These are phyloP conservation scores for Botryotinia convoluta DNA, from an alignment of 2,329 filamentous ascomycete genomes.

Conservation along the genomic window DNA sequence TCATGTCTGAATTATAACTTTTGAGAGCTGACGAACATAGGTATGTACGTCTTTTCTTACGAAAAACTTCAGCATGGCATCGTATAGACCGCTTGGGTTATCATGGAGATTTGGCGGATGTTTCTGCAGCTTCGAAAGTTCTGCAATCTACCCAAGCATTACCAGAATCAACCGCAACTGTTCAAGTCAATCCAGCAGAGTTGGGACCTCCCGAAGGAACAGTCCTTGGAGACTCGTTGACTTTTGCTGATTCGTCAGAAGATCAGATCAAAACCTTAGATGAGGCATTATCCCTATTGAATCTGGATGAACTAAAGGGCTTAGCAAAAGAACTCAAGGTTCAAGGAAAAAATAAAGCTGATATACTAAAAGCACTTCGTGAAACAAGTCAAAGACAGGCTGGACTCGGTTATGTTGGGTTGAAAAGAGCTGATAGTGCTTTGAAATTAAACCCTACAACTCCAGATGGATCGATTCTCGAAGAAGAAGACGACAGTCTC, in stretches of 20 bases:
- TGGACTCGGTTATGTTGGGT: slow-evolving; percentile 67
- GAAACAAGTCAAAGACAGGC: slow-evolving; percentile 71
- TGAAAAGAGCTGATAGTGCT: slow-evolving; percentile 51
- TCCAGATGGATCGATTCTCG: slow-evolving; percentile 31
- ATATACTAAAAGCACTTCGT: slow-evolving; percentile 72
- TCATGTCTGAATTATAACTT: neutral
- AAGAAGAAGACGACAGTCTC: slow-evolving; percentile 51
- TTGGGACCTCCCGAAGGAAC: slow-evolving; percentile 47
- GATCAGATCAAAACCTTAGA: slow-evolving; percentile 73
- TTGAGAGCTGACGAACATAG: slow-evolving; percentile 43
- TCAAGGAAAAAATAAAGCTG: slow-evolving; percentile 82
- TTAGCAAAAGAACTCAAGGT: slow-evolving; percentile 85
- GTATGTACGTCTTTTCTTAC: slow-evolving; percentile 87
- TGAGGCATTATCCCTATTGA: slow-evolving; percentile 77
- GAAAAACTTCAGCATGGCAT: slow-evolving; percentile 91
- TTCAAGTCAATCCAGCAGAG: slow-evolving; percentile 44
- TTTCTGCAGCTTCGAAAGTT: slow-evolving; percentile 60
- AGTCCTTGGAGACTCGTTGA: slow-evolving; percentile 57
- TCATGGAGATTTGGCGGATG: slow-evolving; percentile 76
- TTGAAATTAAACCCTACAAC: slow-evolving; percentile 11
- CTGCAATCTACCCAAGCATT: slow-evolving; percentile 60
- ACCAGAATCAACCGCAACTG: slow-evolving; percentile 42
- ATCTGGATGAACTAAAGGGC: slow-evolving; percentile 81
- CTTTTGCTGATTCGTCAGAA: slow-evolving; percentile 77
- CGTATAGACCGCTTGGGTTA: slow-evolving; percentile 75